phyloP scores from a whole-genome alignment of 129 eudicot species.

The Artemisia annua region DNA sequence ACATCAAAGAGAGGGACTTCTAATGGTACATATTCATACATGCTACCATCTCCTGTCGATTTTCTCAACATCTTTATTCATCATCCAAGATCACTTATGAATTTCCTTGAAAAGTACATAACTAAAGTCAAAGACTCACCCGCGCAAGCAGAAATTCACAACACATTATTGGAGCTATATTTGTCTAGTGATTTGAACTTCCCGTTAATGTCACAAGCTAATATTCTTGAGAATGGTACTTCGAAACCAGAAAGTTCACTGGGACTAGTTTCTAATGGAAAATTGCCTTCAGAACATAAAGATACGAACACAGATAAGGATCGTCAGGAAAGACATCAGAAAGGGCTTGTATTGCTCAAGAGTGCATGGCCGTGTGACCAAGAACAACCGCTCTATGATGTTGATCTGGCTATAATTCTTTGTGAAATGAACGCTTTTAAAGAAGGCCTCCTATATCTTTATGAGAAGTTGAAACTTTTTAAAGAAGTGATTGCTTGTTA shows the following conservation, averaged over 20 bases:
- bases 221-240: conserved; percentile 38
- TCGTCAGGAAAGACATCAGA: conserved; percentile 59
- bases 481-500: conserved; percentile 98
- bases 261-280: conserved; percentile 42
- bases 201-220: conserved; percentile 61
- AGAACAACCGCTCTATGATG: conserved; percentile 88
- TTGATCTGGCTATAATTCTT: conserved; percentile 83
- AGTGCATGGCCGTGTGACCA: conserved; percentile 87
- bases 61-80: conserved; percentile 88
- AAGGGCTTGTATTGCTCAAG: conserved; percentile 81
- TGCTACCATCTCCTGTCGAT: conserved; percentile 98
- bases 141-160: conserved; percentile 95
- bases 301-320: conserved; percentile 44
- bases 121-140: conserved; percentile 91
- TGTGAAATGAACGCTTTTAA: conserved; percentile 86
- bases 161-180: conserved; percentile 86
- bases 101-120: conserved; percentile 82
- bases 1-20: no score
- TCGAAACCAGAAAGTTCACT: conserved; percentile 23
- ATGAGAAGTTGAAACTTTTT: conserved; percentile 91
- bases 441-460: conserved; percentile 84
- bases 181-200: conserved; percentile 71
- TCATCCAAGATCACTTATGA: conserved; percentile 87
- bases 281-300: conserved; percentile 34
- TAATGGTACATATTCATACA: conserved; percentile 44